These are phyloP conservation scores for Pseudogymnoascus sp. DNA, from an alignment of 2,329 filamentous ascomycete genomes.

Conservation along the genomic window DNA sequence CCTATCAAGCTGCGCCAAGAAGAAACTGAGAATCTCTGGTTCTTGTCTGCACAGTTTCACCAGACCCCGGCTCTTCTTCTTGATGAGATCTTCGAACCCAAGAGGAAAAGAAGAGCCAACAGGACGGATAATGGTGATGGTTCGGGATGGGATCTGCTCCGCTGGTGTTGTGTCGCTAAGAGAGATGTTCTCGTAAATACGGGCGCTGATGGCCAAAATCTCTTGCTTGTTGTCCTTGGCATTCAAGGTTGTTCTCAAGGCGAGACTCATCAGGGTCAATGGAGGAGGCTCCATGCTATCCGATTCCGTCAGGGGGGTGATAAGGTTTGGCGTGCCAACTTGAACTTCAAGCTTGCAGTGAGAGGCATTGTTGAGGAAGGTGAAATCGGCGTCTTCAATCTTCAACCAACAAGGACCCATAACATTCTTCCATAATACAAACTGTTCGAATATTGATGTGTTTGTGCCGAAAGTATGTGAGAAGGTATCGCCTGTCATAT, in stretches of 20 bases:
- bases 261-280: constrained; percentile 90
- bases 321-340: constrained; percentile 66
- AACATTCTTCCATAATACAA: constrained; percentile 96
- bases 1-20: constrained; percentile 78
- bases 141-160: constrained; percentile 80
- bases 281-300: constrained; percentile 78
- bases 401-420: constrained; percentile 98
- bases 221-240: constrained; percentile 93
- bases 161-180: constrained; percentile 81
- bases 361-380: constrained; percentile 79
- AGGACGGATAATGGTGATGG: constrained; percentile 86
- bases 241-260: constrained; percentile 81
- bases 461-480: constrained; percentile 91
- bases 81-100: constrained; percentile 73
- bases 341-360: constrained; percentile 94
- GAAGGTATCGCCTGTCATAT: constrained; percentile 74
- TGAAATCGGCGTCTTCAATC: constrained; percentile 78
- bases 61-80: constrained; percentile 62
- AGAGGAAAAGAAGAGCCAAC: constrained; percentile 67
- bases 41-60: constrained; percentile 79
- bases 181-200: constrained; percentile 85
- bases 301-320: constrained; percentile 64
- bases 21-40: constrained; percentile 74
- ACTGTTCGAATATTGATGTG: constrained; percentile 92
- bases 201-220: constrained; percentile 80